Base-by-base conservation (phyloP, 148 eudicot species). In the Fagopyrum homotropicum region DNA sequence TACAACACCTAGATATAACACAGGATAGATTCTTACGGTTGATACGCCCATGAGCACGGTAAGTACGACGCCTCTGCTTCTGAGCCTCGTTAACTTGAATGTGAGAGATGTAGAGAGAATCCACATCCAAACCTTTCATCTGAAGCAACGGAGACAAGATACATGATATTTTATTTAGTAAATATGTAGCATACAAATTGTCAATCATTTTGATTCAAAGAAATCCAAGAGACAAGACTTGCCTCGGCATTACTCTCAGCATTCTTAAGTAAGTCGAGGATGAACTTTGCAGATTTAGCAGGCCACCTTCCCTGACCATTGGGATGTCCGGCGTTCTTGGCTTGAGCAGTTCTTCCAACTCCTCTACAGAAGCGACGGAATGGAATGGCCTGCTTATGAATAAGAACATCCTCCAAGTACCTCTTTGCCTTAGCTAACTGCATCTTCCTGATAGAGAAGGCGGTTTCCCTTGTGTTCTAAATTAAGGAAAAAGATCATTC, bases 61-160 rank as follows among this genome's bases (percentile, higher is more conserved):
- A 35, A 35, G 40, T 35, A 35, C 40, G 40, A 35, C 40, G 40
- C 40, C 40, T 35, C 1, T 91, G 94, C 73, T 91, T 91, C 77
- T 88, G 94, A 2, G 94, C 97, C 76, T 91, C 94, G 84, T 91
- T 35, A 35, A 35, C 40, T 35, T 35, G 40, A 35, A 35, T 35
- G 40, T 35, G 40, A 35, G 40, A 35, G 73, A 91, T 82, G 86
- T 74, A 88, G 47, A 91, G 94, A 4, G 94, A 72, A 79, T 91
- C 97, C 61, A 89, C 90, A 83, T 91, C 97, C 79, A 89, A 75
- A 22, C 97, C 97, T 77, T 91, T 91, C 78, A 88, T 90, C 97
- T 89, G 84, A 17, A 77, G 43, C 22, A 59, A 35, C n/a, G 3
- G 11, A 4, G 40, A 35, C 40, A 35, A 35, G 40, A 35, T 35